These are phyloP conservation scores for Tuber aestivum DNA, from an alignment of 495 filamentous ascomycete species.

Conservation along the genomic window DNA sequence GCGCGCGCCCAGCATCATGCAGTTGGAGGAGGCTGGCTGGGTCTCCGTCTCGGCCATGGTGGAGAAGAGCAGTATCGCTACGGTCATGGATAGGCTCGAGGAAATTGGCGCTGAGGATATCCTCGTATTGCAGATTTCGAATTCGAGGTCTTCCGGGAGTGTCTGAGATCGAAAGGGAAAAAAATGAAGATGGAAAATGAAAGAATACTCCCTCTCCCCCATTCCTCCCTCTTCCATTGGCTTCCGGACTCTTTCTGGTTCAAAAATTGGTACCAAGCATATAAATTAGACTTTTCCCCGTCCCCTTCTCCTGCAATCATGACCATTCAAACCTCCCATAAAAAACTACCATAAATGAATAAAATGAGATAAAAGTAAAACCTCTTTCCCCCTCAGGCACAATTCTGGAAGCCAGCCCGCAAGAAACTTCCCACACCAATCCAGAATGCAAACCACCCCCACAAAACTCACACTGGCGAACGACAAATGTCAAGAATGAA, in stretches of 20 bases:
- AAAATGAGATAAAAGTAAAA: neutral
- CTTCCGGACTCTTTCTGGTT: neutral
- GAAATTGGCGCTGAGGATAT: conserved; percentile 80
- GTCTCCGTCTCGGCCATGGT: conserved; percentile 93
- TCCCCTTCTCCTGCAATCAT: neutral
- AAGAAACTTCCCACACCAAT: neutral
- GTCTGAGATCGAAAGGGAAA: neutral
- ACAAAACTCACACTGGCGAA: conserved; percentile 12
- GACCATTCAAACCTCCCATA: neutral
- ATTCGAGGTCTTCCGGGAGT: conserved; percentile 51
- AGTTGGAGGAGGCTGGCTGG: conserved; percentile 83
- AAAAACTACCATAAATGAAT: neutral
- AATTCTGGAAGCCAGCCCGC: neutral
- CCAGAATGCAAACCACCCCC: conserved; percentile 34
- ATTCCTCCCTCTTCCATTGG: neutral
- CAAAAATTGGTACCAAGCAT: neutral
- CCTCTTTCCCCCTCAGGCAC: neutral
- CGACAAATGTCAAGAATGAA: neutral
- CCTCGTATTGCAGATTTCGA: conserved; percentile 77
- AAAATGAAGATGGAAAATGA: too few species aligned
- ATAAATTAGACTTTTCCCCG: neutral
- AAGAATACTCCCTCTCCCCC: neutral
- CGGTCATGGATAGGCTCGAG: conserved; percentile 78
- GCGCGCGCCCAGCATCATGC: conserved; percentile 82
- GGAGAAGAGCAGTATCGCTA: conserved; percentile 78